Percentiles rank a stretch among this genome's conserved stretches.
Evolutionary conservation across 352 stramenopile species (phyloP).

Genomic region (Globisporangium parvum): DNA sequence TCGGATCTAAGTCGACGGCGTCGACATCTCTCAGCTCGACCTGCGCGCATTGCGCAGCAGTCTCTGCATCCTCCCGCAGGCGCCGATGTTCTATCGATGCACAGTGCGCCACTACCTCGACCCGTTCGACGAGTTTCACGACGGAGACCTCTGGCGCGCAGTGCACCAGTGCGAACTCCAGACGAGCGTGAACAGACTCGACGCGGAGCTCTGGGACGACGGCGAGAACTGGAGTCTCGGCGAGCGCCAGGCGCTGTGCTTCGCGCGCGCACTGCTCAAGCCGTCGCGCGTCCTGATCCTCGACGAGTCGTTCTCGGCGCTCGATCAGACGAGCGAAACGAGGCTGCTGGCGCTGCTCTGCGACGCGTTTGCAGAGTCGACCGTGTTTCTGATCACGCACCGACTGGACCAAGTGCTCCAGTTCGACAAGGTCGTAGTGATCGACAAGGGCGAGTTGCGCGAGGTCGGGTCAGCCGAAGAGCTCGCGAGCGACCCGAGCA

Average conservation of each 20-base stretch:
- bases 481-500: constrained; percentile 26
- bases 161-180: constrained; percentile 31
- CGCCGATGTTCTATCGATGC: constrained; percentile 90
- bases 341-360: constrained; percentile 81
- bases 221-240: constrained; percentile 89
- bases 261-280: constrained; percentile 82
- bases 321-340: constrained; percentile 80
- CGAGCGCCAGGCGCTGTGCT: constrained; percentile 86
- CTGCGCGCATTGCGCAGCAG: constrained; percentile 29
- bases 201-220: constrained; percentile 34
- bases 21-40: constrained; percentile 53
- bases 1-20: constrained; percentile 83
- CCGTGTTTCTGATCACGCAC: constrained; percentile 90
- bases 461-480: constrained; percentile 31
- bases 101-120: constrained; percentile 91
- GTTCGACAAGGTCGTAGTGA: constrained; percentile 11
- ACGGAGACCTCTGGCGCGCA: constrained; percentile 43
- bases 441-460: constrained; percentile 13
- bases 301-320: constrained; percentile 82
- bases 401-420: constrained; percentile 49
- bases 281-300: constrained; percentile 84
- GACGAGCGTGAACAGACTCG: constrained; percentile 13
- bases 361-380: constrained; percentile 13
- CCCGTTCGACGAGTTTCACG: constrained; percentile 76
- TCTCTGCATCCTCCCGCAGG: constrained; percentile 75